Percentiles rank a stretch among this genome's conserved stretches.
These are phyloP conservation scores for Boeremia exigua DNA, from an alignment of 2,329 filamentous ascomycete genomes.

Conservation along the genomic window DNA sequence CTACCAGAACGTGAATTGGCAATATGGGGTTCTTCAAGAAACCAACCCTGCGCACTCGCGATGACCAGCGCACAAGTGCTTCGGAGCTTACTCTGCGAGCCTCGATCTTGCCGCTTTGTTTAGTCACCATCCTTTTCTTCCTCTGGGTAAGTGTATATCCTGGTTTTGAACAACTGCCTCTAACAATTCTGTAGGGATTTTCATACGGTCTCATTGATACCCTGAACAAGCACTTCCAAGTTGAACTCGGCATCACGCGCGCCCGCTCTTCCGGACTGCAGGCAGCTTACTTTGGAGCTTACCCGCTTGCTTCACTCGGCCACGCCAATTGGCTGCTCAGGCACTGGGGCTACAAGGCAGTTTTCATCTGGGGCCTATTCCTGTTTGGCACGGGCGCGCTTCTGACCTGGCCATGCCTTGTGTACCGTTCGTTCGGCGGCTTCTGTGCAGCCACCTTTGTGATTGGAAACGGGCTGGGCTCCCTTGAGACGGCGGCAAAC, in stretches of 20 bases:
- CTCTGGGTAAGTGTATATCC: slow-evolving; percentile 58
- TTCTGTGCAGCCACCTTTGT: slow-evolving; percentile 66
- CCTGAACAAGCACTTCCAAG: slow-evolving; percentile 58
- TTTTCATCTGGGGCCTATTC: slow-evolving; percentile 59
- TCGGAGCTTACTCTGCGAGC: slow-evolving; percentile 70
- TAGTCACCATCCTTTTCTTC: slow-evolving; percentile 72
- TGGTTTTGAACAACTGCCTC: background rate
- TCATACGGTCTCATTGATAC: slow-evolving; percentile 64
- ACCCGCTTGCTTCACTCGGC: slow-evolving; percentile 57
- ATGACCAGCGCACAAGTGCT: slow-evolving; percentile 58
- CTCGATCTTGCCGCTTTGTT: slow-evolving; percentile 69
- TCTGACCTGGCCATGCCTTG: slow-evolving; percentile 64
- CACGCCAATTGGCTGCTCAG: slow-evolving; percentile 57
- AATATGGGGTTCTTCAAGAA: slow-evolving; percentile 43
- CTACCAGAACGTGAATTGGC: background rate
- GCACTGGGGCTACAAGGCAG: slow-evolving; percentile 56
- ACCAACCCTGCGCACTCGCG: slow-evolving; percentile 38
- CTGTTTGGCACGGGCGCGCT: slow-evolving; percentile 64
- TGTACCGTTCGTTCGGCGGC: slow-evolving; percentile 63
- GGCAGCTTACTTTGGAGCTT: slow-evolving; percentile 58
- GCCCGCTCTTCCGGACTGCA: slow-evolving; percentile 55
- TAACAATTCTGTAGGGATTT: slow-evolving; percentile 51
- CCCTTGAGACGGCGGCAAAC: slow-evolving; percentile 66
- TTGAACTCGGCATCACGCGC: slow-evolving; percentile 51
- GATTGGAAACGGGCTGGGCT: slow-evolving; percentile 59